Base-by-base conservation (phyloP, 2,329 filamentous ascomycete genomes). In the Botryotinia convoluta region DNA sequence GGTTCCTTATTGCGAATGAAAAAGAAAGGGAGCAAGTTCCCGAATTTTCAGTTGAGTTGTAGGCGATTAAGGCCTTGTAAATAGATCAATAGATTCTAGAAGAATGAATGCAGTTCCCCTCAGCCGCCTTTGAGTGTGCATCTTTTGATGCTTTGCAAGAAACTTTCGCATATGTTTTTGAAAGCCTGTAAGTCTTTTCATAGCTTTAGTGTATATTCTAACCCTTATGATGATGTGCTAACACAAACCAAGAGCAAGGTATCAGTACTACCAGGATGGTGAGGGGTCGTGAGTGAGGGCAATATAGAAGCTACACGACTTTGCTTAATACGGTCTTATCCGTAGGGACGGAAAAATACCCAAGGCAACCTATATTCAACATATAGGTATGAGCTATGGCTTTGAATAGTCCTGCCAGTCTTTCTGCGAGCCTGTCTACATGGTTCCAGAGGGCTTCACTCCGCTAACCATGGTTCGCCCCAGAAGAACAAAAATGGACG, bases 391-490 rank as follows among this genome's bases (percentile, higher is more conserved):
- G n/a, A 57, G 14, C 54, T 18, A 57, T 29, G 6, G 14, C 7
- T 18, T 16, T 1, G 16, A 5, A 2, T 32, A 2, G 16, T 8
- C 0, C n/a, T 32, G 14, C 7, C 1, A 9, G 54, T 32, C n/a
- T 3, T 8, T 57, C 6, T 18, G n/a, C 6, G n/a, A 32, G 14
- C 12, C 54, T 57, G 16, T 14, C 16, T 9, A 57, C 6, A 2
- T 9, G 3, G n/a, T 14, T 1, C 54, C 29, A 57, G 14, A 57
- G 9, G 54, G 54, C 7, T 57, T 32, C 4, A 57, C 54, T 32
- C n/a, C 6, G 0, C 6, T 57, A 14, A 57, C 14, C 16, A 32
- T 32, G n/a, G n/a, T 20, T 20, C n/a, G 54, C 54, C n/a, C 14
- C 16, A 1, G 14, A 57, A 2, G 14, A 14, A 4, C 2, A 57